Evolutionary conservation across 2,329 filamentous ascomycete genomes (phyloP), one percentile per base, ranked within the genome.

Genomic region (Aureobasidium mangrovei): DNA sequence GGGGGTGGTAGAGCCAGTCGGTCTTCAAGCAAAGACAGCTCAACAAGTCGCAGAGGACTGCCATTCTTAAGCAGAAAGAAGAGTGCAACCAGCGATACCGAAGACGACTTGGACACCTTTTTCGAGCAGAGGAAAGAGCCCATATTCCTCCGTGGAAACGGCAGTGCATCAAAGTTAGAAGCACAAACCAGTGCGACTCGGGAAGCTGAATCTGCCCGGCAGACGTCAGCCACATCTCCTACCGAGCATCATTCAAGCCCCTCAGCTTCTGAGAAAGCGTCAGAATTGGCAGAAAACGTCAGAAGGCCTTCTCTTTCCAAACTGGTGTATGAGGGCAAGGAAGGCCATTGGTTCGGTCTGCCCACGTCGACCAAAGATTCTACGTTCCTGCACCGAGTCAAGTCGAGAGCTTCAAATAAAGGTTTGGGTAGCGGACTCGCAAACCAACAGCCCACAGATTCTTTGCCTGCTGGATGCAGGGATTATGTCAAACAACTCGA

Each of bases 1-100:
- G 79, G 74, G 27, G 65, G 68, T 2, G 73, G 73, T n/a, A 76
- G 72, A 28, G 72, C 74, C 42, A 67, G 70, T 43, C 70, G 73
- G 33, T 76, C 74, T 27, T 67, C 71, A 6, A 76, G 74, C 60
- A 68, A 72, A 28, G 68, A 68, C 54, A 72, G 70, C 58, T 61
- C 52, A 7, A 56, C 62, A 32, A 73, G 71, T 33, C 71, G 64
- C 12, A 66, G 67, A 26, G 62, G 65, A 24, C 64, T 64, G 12
- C 65, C 66, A 9, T 62, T 67, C 4, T 65, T 67, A 6, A 71
- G 64, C 26, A 66, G 72, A 41, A 74, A 74, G 53, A 70, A 66
- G 56, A 75, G 73, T 57, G 62, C 70, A 53, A 67, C 66, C 4
- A 73, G 68, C 58, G 72, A 71, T 6, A 62, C 66, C 1, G 72